Conservation (phyloP, 345 rosid genomes). For the Raphanus sativus region DNA sequence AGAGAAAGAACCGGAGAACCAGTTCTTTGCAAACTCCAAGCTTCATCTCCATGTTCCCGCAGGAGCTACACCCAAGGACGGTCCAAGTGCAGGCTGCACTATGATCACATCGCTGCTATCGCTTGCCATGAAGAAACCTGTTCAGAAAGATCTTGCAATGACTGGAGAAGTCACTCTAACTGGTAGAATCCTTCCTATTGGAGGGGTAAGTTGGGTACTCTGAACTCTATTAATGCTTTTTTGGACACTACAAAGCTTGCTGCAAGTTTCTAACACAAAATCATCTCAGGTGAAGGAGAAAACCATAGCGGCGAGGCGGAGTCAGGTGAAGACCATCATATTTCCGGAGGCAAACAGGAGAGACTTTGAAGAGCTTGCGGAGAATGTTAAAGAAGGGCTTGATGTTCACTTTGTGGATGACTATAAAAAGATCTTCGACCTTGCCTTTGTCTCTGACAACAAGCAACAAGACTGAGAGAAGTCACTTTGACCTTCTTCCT, state of each 20-base stretch:
- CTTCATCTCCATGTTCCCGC: not conserved
- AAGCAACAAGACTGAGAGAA: not conserved
- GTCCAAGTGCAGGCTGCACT: not conserved
- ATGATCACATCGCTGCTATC: not conserved
- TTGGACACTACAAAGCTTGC: not conserved
- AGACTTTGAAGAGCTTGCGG: not conserved
- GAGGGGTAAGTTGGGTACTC: not conserved
- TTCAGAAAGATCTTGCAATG: not conserved
- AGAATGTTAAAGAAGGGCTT: not conserved
- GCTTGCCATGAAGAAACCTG: not conserved
- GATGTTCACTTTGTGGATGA: not conserved
- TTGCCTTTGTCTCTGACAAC: not conserved
- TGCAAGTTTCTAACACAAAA: not conserved
- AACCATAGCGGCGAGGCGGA: not conserved
- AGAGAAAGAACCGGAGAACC: not conserved
- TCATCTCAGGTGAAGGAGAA: not conserved
- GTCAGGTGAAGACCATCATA: not conserved
- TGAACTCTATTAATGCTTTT: not conserved
- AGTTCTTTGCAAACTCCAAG: not conserved
- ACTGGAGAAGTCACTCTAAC: not conserved
- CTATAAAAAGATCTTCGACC: not conserved
- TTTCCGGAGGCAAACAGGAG: not conserved
- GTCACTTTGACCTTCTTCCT: not conserved
- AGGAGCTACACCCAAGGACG: not conserved
- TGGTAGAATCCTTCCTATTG: not conserved